phyloP scores from a whole-genome alignment of 768 basidiomycete genomes.

The Omphalotus guepiniiformis region DNA sequence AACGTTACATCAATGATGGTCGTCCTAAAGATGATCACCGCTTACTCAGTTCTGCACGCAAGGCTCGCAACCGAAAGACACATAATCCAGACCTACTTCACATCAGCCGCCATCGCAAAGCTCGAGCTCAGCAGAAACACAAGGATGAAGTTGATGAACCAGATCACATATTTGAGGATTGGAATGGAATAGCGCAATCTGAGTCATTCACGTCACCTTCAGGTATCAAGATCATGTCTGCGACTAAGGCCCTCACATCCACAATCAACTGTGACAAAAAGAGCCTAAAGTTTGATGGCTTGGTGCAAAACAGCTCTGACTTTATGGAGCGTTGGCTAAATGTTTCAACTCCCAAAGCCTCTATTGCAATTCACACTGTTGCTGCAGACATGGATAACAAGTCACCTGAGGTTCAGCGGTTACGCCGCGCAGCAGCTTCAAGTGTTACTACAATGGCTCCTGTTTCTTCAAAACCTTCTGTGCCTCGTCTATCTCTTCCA shows the following conservation, averaged over 20 bases:
- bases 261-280: too few species aligned
- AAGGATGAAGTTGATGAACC: not conserved
- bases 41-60: not conserved
- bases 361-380: not conserved
- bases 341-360: not conserved
- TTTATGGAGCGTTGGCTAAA: not conserved
- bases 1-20: not conserved
- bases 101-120: not conserved
- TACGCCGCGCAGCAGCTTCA: too few species aligned
- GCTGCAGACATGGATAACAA: not conserved
- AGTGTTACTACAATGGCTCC: too few species aligned
- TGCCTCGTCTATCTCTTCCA: too few species aligned
- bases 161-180: not conserved
- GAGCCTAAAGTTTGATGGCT: too few species aligned
- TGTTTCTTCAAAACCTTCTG: too few species aligned
- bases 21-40: conserved; percentile 2
- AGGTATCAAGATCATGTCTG: too few species aligned
- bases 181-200: not conserved
- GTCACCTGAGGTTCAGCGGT: not conserved
- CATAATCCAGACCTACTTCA: not conserved
- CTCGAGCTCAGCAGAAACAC: not conserved
- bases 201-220: not conserved
- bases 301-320: too few species aligned
- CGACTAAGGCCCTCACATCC: too few species aligned
- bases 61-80: not conserved